phyloP scores from a whole-genome alignment of 805 yeast genomes.

The Candida ulmi region DNA sequence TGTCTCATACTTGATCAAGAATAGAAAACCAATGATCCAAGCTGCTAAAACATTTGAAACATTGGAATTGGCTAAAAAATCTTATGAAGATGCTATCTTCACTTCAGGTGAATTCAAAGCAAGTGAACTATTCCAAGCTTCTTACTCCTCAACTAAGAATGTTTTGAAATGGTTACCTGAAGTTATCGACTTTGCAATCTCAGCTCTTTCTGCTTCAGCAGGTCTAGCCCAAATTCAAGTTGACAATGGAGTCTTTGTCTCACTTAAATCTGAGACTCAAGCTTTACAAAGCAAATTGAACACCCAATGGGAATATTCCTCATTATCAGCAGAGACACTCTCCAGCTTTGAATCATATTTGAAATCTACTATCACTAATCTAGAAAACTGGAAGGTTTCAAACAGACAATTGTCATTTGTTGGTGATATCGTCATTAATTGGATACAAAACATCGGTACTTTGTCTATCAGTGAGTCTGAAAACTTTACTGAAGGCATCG shows the following conservation, averaged over 20 bases:
- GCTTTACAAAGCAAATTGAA: conserved; percentile 10
- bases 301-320: conserved; percentile 14
- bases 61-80: conserved; percentile 15
- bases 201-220: conserved; percentile 14
- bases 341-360: conserved; percentile 24
- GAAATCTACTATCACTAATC: conserved; percentile 18
- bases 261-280: conserved; percentile 11
- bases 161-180: conserved; percentile 29
- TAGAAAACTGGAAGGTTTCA: conserved; percentile 30
- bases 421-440: conserved; percentile 40
- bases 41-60: conserved; percentile 17
- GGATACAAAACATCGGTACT: conserved; percentile 31
- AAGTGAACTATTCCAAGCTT: conserved; percentile 5
- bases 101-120: conserved; percentile 17
- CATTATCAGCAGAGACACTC: conserved; percentile 7
- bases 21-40: conserved; percentile 41
- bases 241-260: conserved; percentile 17
- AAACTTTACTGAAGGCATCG: conserved; percentile 15
- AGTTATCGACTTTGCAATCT: conserved; percentile 26
- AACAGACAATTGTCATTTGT: conserved; percentile 37
- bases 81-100: conserved; percentile 18
- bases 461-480: background rate
- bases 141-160: conserved; percentile 8
- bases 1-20: conserved; percentile 48
- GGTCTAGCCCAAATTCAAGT: conserved; percentile 8